Conservation (phyloP, 106 monocot species). For the Chionographis japonica region DNA sequence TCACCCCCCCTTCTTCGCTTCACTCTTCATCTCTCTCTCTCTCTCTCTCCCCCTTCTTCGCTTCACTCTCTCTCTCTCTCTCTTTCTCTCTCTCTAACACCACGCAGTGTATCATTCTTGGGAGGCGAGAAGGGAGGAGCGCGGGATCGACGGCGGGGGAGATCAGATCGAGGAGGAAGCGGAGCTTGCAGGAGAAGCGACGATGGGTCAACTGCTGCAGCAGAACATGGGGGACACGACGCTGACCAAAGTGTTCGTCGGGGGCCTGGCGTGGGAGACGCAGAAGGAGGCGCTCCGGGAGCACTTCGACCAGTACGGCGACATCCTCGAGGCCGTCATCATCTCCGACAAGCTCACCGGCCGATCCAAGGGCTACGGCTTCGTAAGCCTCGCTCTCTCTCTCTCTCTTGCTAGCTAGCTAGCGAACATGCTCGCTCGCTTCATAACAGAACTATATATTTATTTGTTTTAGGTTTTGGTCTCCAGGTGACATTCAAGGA, state of each 20-base stretch:
- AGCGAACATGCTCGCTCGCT: not conserved
- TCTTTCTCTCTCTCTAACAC: not conserved
- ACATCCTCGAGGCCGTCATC: conserved; percentile 79
- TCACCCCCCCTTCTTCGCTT: too few species aligned
- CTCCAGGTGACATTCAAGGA: conserved; percentile 70
- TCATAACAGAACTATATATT: not conserved
- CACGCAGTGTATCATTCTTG: too few species aligned
- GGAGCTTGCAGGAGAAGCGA: too few species aligned
- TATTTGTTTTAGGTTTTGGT: not conserved
- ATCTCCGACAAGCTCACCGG: conserved; percentile 79
- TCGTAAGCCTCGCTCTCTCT: conserved; percentile 18
- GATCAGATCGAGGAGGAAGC: not conserved
- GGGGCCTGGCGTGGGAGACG: conserved; percentile 75
- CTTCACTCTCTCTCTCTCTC: too few species aligned
- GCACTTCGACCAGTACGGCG: conserved; percentile 61
- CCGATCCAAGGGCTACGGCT: conserved; percentile 82
- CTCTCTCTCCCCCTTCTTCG: too few species aligned
- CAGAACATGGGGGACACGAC: conserved; percentile 45
- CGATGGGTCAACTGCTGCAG: conserved; percentile 19
- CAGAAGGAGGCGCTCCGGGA: conserved; percentile 58
- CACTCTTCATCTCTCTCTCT: too few species aligned
- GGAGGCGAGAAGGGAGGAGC: too few species aligned
- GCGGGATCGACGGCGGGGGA: not conserved
- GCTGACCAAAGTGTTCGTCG: conserved; percentile 71
- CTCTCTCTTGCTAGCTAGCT: not conserved